Evolutionary conservation across 164 flowering plant species (phyloP).

Genomic region (Vitis rotundifolia): DNA sequence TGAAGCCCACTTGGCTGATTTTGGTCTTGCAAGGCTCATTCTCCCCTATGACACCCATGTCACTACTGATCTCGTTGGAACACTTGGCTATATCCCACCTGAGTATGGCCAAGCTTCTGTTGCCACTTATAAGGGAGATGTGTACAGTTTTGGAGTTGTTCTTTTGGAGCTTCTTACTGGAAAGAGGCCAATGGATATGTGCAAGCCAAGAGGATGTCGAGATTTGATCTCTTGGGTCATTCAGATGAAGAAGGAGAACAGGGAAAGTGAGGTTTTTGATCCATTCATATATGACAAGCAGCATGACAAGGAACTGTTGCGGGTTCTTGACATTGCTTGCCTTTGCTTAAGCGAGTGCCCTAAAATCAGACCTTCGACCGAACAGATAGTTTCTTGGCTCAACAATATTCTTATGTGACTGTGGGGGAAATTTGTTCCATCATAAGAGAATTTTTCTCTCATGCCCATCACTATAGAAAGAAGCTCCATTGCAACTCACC

Average conservation of each 20-base stretch:
- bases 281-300: constrained; percentile 56
- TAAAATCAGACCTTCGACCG: constrained; percentile 60
- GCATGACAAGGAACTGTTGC: constrained; percentile 40
- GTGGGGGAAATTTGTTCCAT: no score
- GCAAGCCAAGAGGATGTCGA: constrained; percentile 60
- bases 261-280: constrained; percentile 66
- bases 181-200: constrained; percentile 80
- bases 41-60: constrained; percentile 76
- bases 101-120: constrained; percentile 75
- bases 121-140: constrained; percentile 81
- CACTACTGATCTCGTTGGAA: constrained; percentile 81
- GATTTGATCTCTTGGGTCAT: constrained; percentile 79
- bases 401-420: constrained; percentile 28
- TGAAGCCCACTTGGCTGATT: constrained; percentile 84
- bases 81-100: constrained; percentile 87
- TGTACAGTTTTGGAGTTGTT: constrained; percentile 88
- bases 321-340: constrained; percentile 66
- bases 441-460: no score
- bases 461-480: neutral
- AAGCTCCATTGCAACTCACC: neutral
- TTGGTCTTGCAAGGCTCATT: constrained; percentile 80
- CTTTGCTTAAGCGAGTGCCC: constrained; percentile 64
- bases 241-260: constrained; percentile 64
- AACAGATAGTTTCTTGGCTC: constrained; percentile 67
- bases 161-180: constrained; percentile 85